Percentiles rank a stretch among this genome's conserved stretches.
These are phyloP conservation scores for Glonium stellatum DNA, from an alignment of 495 filamentous ascomycete genomes.

Conservation along the genomic window DNA sequence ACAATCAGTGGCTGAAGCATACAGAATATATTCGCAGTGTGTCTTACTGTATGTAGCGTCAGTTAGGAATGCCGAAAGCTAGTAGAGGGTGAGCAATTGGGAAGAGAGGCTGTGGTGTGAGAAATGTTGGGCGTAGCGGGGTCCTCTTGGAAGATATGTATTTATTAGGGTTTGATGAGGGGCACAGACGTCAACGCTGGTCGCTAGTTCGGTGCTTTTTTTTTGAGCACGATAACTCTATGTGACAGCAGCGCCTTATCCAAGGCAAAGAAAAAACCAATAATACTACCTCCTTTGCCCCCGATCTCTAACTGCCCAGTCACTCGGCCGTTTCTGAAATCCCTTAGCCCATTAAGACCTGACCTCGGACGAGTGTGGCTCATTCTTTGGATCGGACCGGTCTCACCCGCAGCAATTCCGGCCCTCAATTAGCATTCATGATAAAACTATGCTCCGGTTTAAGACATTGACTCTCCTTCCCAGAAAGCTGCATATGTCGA, in stretches of 20 bases:
- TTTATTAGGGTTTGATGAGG: not conserved
- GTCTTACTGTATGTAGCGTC: not conserved
- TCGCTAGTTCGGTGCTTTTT: not conserved
- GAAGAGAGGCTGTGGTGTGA: not conserved
- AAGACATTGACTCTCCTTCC: not conserved
- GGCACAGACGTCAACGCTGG: not conserved
- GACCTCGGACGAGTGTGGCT: slow-evolving; percentile 1
- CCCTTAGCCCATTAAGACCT: not conserved
- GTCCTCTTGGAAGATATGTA: not conserved
- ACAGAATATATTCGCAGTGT: not conserved
- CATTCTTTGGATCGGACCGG: not conserved
- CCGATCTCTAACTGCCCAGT: not conserved
- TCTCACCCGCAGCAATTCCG: slow-evolving; percentile 1
- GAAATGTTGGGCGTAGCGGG: not conserved
- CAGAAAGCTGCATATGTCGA: too few species aligned
- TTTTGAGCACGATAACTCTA: not conserved
- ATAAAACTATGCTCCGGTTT: not conserved
- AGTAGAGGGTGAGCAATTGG: not conserved
- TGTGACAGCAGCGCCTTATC: not conserved
- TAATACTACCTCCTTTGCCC: not conserved
- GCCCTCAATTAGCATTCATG: not conserved
- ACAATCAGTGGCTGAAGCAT: not conserved
- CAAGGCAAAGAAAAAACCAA: not conserved
- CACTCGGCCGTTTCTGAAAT: not conserved
- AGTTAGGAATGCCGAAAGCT: not conserved